phyloP scores from a whole-genome alignment of 257 asterid genomes.

The Hygrophila difformis region DNA sequence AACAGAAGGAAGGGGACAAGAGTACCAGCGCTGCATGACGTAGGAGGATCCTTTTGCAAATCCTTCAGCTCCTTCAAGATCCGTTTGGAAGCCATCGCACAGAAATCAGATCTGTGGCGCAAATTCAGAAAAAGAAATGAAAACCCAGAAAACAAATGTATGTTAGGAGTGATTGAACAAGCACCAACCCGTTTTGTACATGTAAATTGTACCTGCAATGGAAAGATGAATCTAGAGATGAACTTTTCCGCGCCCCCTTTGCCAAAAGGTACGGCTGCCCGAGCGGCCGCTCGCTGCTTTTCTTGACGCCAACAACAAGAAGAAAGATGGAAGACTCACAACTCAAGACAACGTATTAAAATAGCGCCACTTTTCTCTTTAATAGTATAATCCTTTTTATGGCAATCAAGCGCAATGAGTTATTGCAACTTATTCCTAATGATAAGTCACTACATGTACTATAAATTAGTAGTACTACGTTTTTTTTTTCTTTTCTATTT shows the following conservation, averaged over 20 bases:
- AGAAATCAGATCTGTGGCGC: constrained; percentile 30
- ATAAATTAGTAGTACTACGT: too few species aligned
- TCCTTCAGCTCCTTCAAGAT: constrained; percentile 56
- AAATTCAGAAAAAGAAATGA: constrained; percentile 5
- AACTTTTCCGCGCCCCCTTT: neutral
- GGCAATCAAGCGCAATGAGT: too few species aligned
- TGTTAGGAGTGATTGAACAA: neutral
- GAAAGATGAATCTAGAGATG: neutral
- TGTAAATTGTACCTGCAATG: neutral
- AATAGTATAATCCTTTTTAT: too few species aligned
- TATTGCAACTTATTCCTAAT: too few species aligned
- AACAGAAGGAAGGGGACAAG: neutral
- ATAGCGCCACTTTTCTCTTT: too few species aligned
- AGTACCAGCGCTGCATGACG: constrained; percentile 48
- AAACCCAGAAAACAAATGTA: constrained; percentile 3
- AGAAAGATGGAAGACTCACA: too few species aligned
- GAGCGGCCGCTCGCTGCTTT: constrained; percentile 18
- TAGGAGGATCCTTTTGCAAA: constrained; percentile 51
- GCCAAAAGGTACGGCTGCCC: constrained; percentile 30
- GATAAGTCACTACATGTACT: too few species aligned
- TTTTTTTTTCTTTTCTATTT: too few species aligned
- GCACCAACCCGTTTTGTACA: neutral
- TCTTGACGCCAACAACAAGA: constrained; percentile 21
- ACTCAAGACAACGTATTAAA: too few species aligned
- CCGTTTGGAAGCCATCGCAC: constrained; percentile 53